A percentile compares a stretch with the other conserved stretches of the same genome.
These are phyloP conservation scores for Citrus unshiu DNA, from an alignment of 345 rosid genomes.

Conservation along the genomic window DNA sequence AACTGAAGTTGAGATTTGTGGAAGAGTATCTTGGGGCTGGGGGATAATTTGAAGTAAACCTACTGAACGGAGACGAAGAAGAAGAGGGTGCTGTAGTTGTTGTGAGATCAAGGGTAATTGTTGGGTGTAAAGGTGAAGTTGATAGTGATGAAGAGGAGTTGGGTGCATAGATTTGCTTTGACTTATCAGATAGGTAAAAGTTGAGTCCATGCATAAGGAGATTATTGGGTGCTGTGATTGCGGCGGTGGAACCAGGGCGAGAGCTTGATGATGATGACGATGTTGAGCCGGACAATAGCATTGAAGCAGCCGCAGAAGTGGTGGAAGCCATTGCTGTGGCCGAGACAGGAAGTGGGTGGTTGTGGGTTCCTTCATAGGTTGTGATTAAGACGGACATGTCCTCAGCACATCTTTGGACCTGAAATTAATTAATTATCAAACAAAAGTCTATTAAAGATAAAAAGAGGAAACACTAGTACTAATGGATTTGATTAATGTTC, in stretches of 20 bases:
- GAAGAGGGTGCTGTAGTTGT: slow-evolving; percentile 23
- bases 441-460: not conserved
- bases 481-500: no score
- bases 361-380: slow-evolving; percentile 94
- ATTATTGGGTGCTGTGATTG: slow-evolving; percentile 21
- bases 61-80: slow-evolving; percentile 34
- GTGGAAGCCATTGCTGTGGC: slow-evolving; percentile 99
- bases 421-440: slow-evolving; percentile 3
- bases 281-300: slow-evolving; percentile 70
- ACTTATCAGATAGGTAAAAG: slow-evolving; percentile 43
- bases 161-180: slow-evolving; percentile 43
- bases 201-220: slow-evolving; percentile 45
- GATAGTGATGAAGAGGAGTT: slow-evolving; percentile 50
- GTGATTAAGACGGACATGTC: slow-evolving; percentile 85
- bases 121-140: slow-evolving; percentile 55
- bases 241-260: slow-evolving; percentile 6
- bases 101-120: slow-evolving; percentile 87
- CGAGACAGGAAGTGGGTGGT: slow-evolving; percentile 80
- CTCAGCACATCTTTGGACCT: slow-evolving; percentile 89
- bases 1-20: slow-evolving; percentile 56
- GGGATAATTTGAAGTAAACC: slow-evolving; percentile 24
- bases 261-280: slow-evolving; percentile 55
- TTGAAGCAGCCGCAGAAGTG: slow-evolving; percentile 88
- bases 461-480: no score
- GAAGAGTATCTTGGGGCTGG: slow-evolving; percentile 26